A percentile compares a stretch with the other conserved stretches of the same genome.
Conservation (phyloP, 345 rosid species). For the Eucalyptus melliodora region DNA sequence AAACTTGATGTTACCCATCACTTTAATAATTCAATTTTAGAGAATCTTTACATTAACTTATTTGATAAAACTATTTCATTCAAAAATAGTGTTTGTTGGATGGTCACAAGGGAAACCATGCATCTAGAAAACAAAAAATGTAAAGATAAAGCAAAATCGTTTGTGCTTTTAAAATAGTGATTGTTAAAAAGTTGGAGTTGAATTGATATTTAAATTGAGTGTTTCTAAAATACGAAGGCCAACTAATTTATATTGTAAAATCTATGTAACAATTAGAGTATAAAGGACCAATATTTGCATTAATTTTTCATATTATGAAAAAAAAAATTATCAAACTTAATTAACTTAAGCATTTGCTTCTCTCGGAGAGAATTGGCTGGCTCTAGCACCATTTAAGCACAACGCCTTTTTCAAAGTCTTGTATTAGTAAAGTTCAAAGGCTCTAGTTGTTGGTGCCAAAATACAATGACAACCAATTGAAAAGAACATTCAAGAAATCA, state of each 20-base stretch:
- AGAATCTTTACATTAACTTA: neutral
- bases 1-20: neutral
- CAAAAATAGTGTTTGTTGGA: neutral
- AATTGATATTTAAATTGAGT: neutral
- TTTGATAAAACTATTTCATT: neutral
- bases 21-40: neutral
- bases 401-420: neutral
- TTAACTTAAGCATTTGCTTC: neutral
- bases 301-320: neutral
- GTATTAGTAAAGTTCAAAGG: neutral
- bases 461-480: neutral
- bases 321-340: neutral
- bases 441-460: neutral
- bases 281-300: neutral
- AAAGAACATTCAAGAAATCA: neutral
- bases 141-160: neutral
- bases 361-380: neutral
- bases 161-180: neutral
- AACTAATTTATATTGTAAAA: neutral
- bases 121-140: neutral
- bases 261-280: neutral
- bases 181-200: neutral
- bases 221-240: neutral
- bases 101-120: neutral
- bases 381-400: neutral